Evolutionary conservation across 192 early-diverging fungal species (phyloP).

Genomic region (Phlyctochytrium arcticum): DNA sequence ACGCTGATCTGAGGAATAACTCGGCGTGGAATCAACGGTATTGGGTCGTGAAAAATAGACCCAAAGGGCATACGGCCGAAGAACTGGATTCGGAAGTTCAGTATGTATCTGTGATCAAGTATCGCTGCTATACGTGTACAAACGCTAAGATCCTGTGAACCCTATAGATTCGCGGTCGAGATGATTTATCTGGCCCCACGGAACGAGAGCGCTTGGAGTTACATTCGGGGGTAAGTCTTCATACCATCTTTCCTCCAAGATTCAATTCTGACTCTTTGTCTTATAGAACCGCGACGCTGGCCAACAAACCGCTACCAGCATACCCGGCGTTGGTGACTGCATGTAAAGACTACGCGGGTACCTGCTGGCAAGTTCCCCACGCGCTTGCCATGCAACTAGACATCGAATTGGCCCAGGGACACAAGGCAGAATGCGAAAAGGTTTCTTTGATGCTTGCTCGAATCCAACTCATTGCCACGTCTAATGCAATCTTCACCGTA

Average conservation of each 20-base stretch:
- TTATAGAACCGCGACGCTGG: conserved; percentile 14
- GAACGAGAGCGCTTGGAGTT: conserved; percentile 93
- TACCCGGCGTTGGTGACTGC: conserved; percentile 5
- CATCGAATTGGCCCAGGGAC: not conserved
- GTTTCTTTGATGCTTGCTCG: no score
- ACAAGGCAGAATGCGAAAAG: no score
- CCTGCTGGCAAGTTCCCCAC: not conserved
- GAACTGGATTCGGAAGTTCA: conserved; percentile 58
- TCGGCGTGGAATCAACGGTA: conserved; percentile 99
- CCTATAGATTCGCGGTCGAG: conserved; percentile 61
- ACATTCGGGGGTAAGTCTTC: conserved; percentile 66
- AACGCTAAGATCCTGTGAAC: no score
- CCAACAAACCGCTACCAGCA: conserved; percentile 12
- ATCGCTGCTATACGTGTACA: no score
- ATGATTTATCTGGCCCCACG: conserved; percentile 88
- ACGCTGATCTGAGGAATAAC: conserved; percentile 90
- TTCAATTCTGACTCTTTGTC: not conserved
- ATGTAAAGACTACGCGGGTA: not conserved
- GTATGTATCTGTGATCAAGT: conserved; percentile 39
- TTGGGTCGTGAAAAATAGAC: conserved; percentile 61
- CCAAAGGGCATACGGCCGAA: conserved; percentile 38
- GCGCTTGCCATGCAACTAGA: conserved; percentile 26
- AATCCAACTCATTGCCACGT: not conserved
- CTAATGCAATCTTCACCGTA: no score
- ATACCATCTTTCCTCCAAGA: not conserved